A percentile compares a stretch with the other conserved stretches of the same genome.
Evolutionary conservation across 306 rosid genomes (phyloP).

Genomic region (Chamaecrista fasciculata): DNA sequence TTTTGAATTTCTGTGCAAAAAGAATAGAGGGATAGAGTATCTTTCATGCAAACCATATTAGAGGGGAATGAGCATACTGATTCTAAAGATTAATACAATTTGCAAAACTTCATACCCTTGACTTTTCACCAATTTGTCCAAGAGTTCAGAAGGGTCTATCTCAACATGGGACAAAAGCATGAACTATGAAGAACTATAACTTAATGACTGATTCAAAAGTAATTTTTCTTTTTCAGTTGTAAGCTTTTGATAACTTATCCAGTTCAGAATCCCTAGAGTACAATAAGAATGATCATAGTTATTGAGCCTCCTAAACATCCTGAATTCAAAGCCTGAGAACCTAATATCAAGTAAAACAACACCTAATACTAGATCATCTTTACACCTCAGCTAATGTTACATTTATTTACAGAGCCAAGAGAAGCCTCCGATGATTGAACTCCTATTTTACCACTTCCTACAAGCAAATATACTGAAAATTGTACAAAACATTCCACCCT

Average conservation of each 20-base stretch:
- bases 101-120: too few species aligned
- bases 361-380: conserved; percentile 47
- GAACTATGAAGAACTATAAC: conserved; percentile 7
- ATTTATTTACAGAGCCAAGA: conserved; percentile 50
- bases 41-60: background rate
- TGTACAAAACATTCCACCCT: conserved; percentile 41
- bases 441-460: conserved; percentile 23
- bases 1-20: too few species aligned
- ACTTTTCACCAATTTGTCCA: too few species aligned
- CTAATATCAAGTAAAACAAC: conserved; percentile 37
- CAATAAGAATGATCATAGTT: conserved; percentile 29
- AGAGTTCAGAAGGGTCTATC: background rate
- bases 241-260: conserved; percentile 6
- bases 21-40: too few species aligned
- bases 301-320: conserved; percentile 28
- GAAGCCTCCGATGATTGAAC: conserved; percentile 37
- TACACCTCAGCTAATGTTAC: conserved; percentile 56
- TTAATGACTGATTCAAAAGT: conserved; percentile 13
- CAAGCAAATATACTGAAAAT: conserved; percentile 31
- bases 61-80: too few species aligned
- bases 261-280: conserved; percentile 28
- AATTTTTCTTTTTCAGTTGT: conserved; percentile 15
- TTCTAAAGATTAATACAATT: too few species aligned
- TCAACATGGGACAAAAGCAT: too few species aligned
- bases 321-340: conserved; percentile 35